phyloP scores from a whole-genome alignment of 1,284 basidiomycete genomes.

The Cutaneotrichosporon cutaneum region DNA sequence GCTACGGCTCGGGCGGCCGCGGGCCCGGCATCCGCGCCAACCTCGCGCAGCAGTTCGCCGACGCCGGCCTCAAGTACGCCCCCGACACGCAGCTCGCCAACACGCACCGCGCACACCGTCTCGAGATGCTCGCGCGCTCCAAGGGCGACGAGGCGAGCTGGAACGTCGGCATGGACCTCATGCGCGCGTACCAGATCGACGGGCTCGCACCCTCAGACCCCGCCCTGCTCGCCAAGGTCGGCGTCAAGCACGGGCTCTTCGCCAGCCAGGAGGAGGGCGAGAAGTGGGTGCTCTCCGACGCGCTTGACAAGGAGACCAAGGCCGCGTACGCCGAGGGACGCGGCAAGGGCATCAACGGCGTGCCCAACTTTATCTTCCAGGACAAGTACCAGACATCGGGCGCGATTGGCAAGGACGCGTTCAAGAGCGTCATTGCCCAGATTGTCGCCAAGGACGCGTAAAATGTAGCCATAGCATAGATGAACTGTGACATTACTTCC shows the following conservation, averaged over 20 bases:
- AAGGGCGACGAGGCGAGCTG: conserved; percentile 44
- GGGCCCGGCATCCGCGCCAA: conserved; percentile 9
- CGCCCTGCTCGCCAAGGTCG: conserved; percentile 40
- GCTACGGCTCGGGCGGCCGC: background rate
- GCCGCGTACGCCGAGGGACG: conserved; percentile 38
- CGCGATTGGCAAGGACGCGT: conserved; percentile 55
- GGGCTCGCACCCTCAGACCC: conserved; percentile 45
- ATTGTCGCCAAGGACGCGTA: background rate
- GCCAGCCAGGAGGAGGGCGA: conserved; percentile 23
- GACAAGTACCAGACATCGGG: conserved; percentile 49
- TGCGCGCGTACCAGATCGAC: conserved; percentile 50
- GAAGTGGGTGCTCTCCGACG: conserved; percentile 32
- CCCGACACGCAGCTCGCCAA: background rate
- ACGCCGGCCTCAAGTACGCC: background rate
- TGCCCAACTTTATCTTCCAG: conserved; percentile 54
- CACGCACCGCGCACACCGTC: conserved; percentile 50
- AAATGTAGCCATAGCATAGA: background rate
- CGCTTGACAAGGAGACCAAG: conserved; percentile 38
- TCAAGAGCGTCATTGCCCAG: conserved; percentile 48
- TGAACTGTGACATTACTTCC: too few relatives aligned
- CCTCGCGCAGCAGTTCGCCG: background rate
- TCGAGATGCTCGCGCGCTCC: conserved; percentile 36
- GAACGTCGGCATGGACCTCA: conserved; percentile 37
- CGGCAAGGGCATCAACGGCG: conserved; percentile 51
- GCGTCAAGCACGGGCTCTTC: conserved; percentile 48